Percentiles rank a stretch among this genome's conserved stretches.
phyloP scores from a whole-genome alignment of 2,329 filamentous ascomycete genomes.

The Kalmusia sp. region DNA sequence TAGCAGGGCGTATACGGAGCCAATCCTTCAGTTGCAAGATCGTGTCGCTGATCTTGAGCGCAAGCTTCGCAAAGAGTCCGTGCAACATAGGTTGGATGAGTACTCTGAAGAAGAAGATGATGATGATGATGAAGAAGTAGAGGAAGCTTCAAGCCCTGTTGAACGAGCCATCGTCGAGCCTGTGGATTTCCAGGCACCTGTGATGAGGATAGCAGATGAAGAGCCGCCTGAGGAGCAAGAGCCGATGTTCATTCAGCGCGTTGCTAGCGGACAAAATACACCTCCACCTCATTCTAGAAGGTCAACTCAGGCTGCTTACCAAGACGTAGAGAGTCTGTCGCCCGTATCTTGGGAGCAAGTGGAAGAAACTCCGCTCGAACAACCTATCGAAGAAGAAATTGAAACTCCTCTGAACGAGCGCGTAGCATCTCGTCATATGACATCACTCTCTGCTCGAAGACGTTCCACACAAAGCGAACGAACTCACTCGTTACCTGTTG shows the following conservation, averaged over 20 bases:
- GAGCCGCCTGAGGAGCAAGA: slow-evolving; percentile 9
- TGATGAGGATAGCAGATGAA: slow-evolving; percentile 10
- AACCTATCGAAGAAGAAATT: slow-evolving; percentile 1
- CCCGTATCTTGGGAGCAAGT: neutral
- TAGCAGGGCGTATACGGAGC: slow-evolving; percentile 19
- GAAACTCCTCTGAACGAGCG: slow-evolving; percentile 1
- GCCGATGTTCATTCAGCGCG: neutral
- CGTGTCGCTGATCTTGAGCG: slow-evolving; percentile 19
- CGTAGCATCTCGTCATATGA: neutral
- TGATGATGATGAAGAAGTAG: too few species aligned
- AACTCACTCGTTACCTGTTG: neutral
- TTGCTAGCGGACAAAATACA: neutral
- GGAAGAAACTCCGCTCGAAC: neutral
- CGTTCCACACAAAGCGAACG: neutral
- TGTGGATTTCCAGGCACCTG: slow-evolving; percentile 6
- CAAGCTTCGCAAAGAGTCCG: slow-evolving; percentile 3
- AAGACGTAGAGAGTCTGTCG: neutral
- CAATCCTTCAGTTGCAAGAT: slow-evolving; percentile 18
- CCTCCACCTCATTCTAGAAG: neutral
- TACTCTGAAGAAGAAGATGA: neutral
- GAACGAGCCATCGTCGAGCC: neutral
- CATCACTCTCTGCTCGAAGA: neutral
- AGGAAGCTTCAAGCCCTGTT: slow-evolving; percentile 1
- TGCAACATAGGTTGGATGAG: neutral
- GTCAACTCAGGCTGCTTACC: neutral